Conservation (phyloP, 2,329 filamentous ascomycete species). For the Botrytis porri region DNA sequence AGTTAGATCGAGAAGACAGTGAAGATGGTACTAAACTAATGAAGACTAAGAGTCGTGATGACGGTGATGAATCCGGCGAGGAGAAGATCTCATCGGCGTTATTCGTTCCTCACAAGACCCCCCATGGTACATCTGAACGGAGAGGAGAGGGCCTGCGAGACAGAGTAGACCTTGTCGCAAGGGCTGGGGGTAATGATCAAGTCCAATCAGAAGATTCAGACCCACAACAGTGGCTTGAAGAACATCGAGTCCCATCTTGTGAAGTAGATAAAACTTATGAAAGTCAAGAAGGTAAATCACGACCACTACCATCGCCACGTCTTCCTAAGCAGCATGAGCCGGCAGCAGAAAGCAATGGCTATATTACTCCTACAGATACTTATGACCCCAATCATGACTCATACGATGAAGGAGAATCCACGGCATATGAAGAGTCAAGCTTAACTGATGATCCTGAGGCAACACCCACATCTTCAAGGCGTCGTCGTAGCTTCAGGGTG, state of each 20-base stretch:
- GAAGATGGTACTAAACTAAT: conserved; percentile 43
- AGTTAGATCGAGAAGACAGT: conserved; percentile 14
- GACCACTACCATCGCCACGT: conserved; percentile 22
- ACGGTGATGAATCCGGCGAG: conserved; percentile 64
- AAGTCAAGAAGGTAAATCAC: conserved; percentile 23
- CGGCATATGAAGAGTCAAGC: conserved; percentile 31
- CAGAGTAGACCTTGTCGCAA: conserved; percentile 20
- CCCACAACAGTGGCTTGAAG: conserved; percentile 37
- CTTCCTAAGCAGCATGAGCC: conserved; percentile 25
- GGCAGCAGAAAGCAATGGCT: conserved; percentile 22
- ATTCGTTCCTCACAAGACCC: conserved; percentile 72
- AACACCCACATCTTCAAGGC: conserved; percentile 36
- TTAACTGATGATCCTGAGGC: conserved; percentile 32
- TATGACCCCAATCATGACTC: conserved; percentile 25
- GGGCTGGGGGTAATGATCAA: conserved; percentile 20
- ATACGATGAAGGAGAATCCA: conserved; percentile 31
- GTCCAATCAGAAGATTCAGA: conserved; percentile 32
- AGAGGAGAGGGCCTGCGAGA: conserved; percentile 21
- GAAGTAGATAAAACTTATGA: conserved; percentile 37
- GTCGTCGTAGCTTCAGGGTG: conserved; percentile 42
- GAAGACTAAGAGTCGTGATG: conserved; percentile 34
- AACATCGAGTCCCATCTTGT: conserved; percentile 39
- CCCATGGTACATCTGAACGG: conserved; percentile 43
- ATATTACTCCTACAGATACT: conserved; percentile 18
- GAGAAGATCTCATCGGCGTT: conserved; percentile 86